phyloP scores from a whole-genome alignment of 805 yeast species.

The Candida nanaspora region DNA sequence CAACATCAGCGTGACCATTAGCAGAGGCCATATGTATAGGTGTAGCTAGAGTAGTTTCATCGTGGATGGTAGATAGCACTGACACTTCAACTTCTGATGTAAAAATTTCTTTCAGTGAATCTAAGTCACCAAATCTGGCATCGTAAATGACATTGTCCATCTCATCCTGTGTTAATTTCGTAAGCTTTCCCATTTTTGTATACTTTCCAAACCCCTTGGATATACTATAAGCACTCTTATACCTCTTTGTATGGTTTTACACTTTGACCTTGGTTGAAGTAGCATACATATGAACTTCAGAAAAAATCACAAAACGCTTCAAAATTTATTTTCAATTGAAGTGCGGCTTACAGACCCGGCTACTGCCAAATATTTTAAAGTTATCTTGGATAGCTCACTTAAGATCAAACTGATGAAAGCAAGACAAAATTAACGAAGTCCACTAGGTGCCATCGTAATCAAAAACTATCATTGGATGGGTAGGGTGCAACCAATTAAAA shows the following conservation, averaged over 20 bases:
- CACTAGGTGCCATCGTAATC: too few species aligned
- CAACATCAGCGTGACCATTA: constrained; percentile 76
- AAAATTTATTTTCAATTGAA: background rate
- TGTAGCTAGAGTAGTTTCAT: constrained; percentile 59
- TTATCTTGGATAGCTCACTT: too few species aligned
- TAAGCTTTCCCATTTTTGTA: constrained; percentile 17
- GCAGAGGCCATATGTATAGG: constrained; percentile 95
- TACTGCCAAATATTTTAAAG: background rate
- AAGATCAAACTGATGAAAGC: too few species aligned
- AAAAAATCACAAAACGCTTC: background rate
- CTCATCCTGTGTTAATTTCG: constrained; percentile 56
- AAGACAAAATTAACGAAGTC: too few species aligned
- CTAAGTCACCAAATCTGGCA: constrained; percentile 85
- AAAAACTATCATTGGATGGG: background rate
- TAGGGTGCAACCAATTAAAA: background rate
- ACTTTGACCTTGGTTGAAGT: too few species aligned
- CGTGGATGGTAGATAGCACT: constrained; percentile 40
- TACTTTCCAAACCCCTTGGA: background rate
- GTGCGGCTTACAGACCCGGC: constrained; percentile 1
- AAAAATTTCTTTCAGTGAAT: constrained; percentile 62
- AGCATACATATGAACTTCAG: background rate
- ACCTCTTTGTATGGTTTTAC: too few species aligned
- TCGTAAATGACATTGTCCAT: constrained; percentile 76
- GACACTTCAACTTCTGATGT: constrained; percentile 42
- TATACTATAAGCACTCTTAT: too few species aligned